Conservation (phyloP, 1,284 basidiomycete genomes). For the Phaffia rhodozyma region DNA sequence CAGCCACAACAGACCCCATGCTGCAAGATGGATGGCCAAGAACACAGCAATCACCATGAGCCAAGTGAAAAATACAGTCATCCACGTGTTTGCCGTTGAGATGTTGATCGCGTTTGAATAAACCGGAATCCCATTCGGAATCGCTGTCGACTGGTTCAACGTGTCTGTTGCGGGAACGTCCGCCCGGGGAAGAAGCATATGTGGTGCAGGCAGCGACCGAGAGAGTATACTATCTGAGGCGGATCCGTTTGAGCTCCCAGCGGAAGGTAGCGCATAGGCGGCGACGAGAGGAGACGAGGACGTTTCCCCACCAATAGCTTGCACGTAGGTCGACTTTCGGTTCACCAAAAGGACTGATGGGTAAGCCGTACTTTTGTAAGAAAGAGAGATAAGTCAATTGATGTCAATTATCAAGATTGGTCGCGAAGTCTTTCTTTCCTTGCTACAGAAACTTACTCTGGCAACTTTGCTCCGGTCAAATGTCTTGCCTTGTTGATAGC, state of each 20-base stretch:
- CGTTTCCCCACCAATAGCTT: slow-evolving; percentile 37
- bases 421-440: neutral
- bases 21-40: slow-evolving; percentile 43
- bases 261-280: slow-evolving; percentile 21
- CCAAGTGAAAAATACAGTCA: slow-evolving; percentile 60
- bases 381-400: neutral
- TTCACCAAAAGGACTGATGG: slow-evolving; percentile 52
- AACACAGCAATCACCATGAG: slow-evolving; percentile 53
- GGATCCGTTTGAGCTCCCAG: slow-evolving; percentile 41
- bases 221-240: slow-evolving; percentile 2
- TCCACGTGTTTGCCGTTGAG: slow-evolving; percentile 67
- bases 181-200: slow-evolving; percentile 24
- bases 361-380: slow-evolving; percentile 46
- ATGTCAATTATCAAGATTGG: neutral
- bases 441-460: slow-evolving; percentile 33
- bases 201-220: slow-evolving; percentile 4
- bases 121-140: slow-evolving; percentile 66
- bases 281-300: slow-evolving; percentile 11
- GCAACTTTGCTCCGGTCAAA: slow-evolving; percentile 63
- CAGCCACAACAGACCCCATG: slow-evolving; percentile 38
- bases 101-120: slow-evolving; percentile 63
- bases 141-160: slow-evolving; percentile 28
- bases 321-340: slow-evolving; percentile 56
- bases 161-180: slow-evolving; percentile 56
- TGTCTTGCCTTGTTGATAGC: slow-evolving; percentile 72